Evolutionary conservation across 495 filamentous ascomycete species (phyloP), one percentile per base, ranked within the genome.

Genomic region (Hypoxylon intermedium): DNA sequence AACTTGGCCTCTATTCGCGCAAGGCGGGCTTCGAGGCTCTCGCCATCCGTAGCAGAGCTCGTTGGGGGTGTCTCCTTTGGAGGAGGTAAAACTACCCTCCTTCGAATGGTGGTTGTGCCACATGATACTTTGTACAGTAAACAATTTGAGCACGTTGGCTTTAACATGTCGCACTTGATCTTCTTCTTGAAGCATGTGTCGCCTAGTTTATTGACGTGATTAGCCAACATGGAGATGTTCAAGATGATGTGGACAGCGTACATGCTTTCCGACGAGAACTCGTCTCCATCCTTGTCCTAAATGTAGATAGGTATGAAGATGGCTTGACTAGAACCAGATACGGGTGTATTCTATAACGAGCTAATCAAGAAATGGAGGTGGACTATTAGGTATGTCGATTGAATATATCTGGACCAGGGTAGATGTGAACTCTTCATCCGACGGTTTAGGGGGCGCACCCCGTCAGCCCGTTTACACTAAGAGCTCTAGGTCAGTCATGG

Each of bases 101-200:
- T 67, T 31, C 69, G 67, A 11, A 70, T 26, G 5, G 50, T 45
- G 9, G 71, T 74, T 16, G 71, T 74, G 21, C 42, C 59, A 48
- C 71, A 72, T 5, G 61, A 44, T 11, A 67, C 61, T n/a, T 63
- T 66, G 38, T 74, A 74, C 19, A 68, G 60, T 13, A 58, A 46
- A 48, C 71, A 74, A 24, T 74, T 72, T 11, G 71, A 74, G 53
- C 71, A 74, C 3, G 57, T 46, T 6, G 71, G 69, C 46, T 67
- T 73, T 20, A 72, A 26, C 64, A 64, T 70, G 47, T 73, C 71
- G 54, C 71, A 73, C 31, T 61, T 70, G 15, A 73, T 69, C 46
- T 73, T 73, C 44, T 72, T 73, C 64, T 64, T 66, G 30, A 71
- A 71, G 60, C 71, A 73, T 2, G 70, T 67, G 42, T 73, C 71